phyloP scores from a whole-genome alignment of 2,329 filamentous ascomycete genomes.

The Diaporthe citrichinensis region DNA sequence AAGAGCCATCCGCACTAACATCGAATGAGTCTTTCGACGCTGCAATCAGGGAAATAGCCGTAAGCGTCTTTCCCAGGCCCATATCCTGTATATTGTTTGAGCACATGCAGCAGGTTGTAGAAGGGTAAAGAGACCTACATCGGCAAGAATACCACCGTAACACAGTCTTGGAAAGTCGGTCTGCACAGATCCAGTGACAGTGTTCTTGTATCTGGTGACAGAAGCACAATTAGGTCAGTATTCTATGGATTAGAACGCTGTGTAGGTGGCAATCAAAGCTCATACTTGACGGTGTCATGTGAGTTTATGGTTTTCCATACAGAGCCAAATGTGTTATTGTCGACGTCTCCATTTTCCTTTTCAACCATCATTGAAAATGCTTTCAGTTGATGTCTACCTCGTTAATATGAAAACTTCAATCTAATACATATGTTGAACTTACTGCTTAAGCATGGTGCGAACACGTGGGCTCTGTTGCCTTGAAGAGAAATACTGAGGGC shows the following conservation, averaged over 20 bases:
- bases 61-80: background rate
- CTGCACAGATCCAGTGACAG: constrained; percentile 4
- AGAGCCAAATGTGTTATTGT: background rate
- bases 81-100: background rate
- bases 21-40: background rate
- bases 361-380: background rate
- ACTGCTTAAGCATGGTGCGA: background rate
- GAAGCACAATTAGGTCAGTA: background rate
- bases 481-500: background rate
- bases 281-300: background rate
- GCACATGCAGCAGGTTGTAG: background rate
- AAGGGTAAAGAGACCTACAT: background rate
- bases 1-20: background rate
- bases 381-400: background rate
- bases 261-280: background rate
- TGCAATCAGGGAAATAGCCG: background rate
- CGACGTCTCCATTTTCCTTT: background rate
- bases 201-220: background rate
- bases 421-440: background rate
- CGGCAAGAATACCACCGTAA: background rate
- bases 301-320: background rate
- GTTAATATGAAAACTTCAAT: background rate
- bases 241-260: background rate
- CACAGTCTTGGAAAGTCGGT: background rate
- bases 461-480: background rate